Conservation (phyloP, 2,329 filamentous ascomycete species). For the Fusarium kyushuense region DNA sequence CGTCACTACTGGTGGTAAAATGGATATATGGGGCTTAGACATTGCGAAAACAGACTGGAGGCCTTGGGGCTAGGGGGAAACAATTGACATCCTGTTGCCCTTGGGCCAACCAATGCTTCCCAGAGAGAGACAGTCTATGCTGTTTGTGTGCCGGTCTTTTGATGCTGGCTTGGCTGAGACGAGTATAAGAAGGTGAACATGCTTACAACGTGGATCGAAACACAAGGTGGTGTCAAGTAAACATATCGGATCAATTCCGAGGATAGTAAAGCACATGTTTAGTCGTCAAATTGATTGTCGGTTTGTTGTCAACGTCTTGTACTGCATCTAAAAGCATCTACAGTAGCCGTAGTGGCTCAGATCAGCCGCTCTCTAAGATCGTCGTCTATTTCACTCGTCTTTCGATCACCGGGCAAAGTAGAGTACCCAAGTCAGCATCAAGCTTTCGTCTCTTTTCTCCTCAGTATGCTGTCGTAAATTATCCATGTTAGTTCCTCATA, state of each 20-base stretch:
- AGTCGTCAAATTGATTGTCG: constrained; percentile 5
- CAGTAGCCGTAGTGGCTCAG: constrained; percentile 13
- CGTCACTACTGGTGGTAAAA: constrained; percentile 29
- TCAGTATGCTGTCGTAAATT: constrained; percentile 18
- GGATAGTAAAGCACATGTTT: constrained; percentile 1
- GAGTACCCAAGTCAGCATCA: constrained; percentile 10
- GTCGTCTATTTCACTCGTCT: neutral
- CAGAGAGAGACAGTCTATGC: constrained; percentile 4
- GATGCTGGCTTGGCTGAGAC: neutral
- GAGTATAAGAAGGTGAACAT: neutral
- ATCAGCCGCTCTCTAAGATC: constrained; percentile 7
- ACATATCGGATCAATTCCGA: constrained; percentile 23
- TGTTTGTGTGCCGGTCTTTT: neutral
- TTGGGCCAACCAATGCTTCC: neutral
- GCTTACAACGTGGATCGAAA: neutral
- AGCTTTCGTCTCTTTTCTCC: constrained; percentile 4
- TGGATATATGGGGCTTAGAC: constrained; percentile 23
- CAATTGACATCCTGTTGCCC: constrained; percentile 2
- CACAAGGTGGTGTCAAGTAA: constrained; percentile 5
- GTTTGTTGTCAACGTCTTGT: neutral
- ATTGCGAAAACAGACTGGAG: constrained; percentile 1
- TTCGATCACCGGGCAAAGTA: constrained; percentile 4
- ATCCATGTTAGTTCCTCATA: constrained; percentile 14
- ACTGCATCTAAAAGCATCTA: neutral
- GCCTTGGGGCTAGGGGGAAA: constrained; percentile 22